phyloP scores from a whole-genome alignment of 2,329 filamentous ascomycete genomes.

The Aspergillus sp. region DNA sequence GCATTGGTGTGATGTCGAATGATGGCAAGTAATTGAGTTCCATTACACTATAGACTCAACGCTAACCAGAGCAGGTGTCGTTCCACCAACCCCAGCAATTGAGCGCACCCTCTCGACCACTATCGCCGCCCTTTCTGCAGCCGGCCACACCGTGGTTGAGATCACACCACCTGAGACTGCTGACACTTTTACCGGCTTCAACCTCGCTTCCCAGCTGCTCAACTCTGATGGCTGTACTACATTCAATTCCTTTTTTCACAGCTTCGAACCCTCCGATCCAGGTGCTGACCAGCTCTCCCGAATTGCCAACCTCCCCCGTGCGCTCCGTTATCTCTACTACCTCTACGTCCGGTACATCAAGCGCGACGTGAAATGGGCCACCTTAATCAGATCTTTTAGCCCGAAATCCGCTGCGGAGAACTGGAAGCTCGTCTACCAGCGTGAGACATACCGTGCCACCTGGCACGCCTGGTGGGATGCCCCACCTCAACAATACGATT shows the following conservation, averaged over 20 bases:
- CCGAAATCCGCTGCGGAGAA: conserved; percentile 69
- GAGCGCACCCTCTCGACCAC: conserved; percentile 65
- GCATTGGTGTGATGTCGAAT: conserved; percentile 69
- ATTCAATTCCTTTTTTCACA: conserved; percentile 68
- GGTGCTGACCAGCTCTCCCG: conserved; percentile 69
- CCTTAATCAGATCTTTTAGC: conserved; percentile 65
- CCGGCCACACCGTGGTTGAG: conserved; percentile 68
- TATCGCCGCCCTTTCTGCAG: conserved; percentile 59
- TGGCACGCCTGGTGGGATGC: conserved; percentile 85
- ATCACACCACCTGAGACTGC: conserved; percentile 63
- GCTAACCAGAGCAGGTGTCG: conserved; percentile 50
- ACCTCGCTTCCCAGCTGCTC: conserved; percentile 70
- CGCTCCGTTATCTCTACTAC: conserved; percentile 78
- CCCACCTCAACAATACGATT: conserved; percentile 63
- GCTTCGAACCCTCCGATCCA: conserved; percentile 70
- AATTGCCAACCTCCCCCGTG: conserved; percentile 65
- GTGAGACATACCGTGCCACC: conserved; percentile 67
- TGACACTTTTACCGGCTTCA: conserved; percentile 68
- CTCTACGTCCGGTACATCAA: conserved; percentile 81
- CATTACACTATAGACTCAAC: neutral
- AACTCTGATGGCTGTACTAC: conserved; percentile 78
- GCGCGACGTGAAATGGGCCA: conserved; percentile 70
- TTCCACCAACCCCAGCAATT: conserved; percentile 81
- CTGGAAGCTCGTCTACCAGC: conserved; percentile 70
- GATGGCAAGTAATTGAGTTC: conserved; percentile 48